Base-by-base conservation (phyloP, 1,284 basidiomycete genomes). In the Tremellales sp. region DNA sequence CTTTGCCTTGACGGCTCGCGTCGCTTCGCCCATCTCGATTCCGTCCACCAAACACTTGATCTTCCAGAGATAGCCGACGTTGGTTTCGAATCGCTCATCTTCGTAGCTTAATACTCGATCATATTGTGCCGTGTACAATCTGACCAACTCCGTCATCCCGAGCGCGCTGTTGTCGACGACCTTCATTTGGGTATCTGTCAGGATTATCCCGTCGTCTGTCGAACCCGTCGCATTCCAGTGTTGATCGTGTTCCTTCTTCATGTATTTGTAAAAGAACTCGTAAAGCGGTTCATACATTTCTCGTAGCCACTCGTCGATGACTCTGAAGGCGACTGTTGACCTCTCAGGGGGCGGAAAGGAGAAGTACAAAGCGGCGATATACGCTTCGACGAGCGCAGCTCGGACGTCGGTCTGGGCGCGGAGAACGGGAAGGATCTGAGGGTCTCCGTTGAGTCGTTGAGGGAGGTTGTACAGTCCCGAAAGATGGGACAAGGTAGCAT, bases 341-440 rank as follows among this genome's bases (percentile, higher is more conserved):
- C 61, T 52, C 5, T 55, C 43, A n/a, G 49, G 48, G 31, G 50
- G 9, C 0, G 63, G 57, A 37, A 46, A 61, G 9, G 67, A 68
- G 45, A 65, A 60, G 57, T 67, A 68, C 8, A 70, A 24, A 2
- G 51, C 68, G 34, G 68, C 67, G 27, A 71, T 68, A 51, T 69
- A 71, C 2, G 68, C 66, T 50, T 71, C 68, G 31, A 71, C 45
- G n/a, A 71, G 51, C 1, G 68, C 68, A 3, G 68, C 67, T 36
- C 67, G 54, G 39, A 67, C 57, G 49, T 71, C 67, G 13, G 63
- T 65, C 50, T 65, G 58, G 5, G 60, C 61, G 31, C 61, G 55
- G 4, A 71, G 60, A 7, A 65, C 50, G 5, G 63, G 62, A 1
- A 64, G 56, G 25, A 61, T 40, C 7, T 57, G 40, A 3, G 64